Percentiles rank a stretch among this genome's conserved stretches.
These are phyloP conservation scores for Aspergillus sclerotioniger DNA, from an alignment of 495 filamentous ascomycete species.

Conservation along the genomic window DNA sequence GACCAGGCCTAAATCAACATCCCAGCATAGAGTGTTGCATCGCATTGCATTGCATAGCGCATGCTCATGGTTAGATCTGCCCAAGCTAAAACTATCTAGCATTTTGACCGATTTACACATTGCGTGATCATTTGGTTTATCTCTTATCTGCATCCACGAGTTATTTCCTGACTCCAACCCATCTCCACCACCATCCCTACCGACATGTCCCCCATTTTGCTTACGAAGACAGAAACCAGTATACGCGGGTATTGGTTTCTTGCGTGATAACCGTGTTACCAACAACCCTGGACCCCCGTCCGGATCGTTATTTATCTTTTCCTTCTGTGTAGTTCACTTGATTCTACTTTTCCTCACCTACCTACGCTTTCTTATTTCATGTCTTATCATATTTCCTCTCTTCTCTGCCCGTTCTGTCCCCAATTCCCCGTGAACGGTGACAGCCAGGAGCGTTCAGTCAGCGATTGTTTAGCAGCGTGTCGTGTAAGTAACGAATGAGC, in stretches of 20 bases:
- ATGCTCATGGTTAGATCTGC: conserved; percentile 16
- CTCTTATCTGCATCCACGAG: conserved; percentile 8
- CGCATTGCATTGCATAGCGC: conserved; percentile 18
- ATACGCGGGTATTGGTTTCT: conserved; percentile 11
- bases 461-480: conserved; percentile 13
- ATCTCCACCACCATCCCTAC: conserved; percentile 1
- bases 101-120: conserved; percentile 12
- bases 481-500: conserved; percentile 20
- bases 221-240: conserved; percentile 4
- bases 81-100: conserved; percentile 15
- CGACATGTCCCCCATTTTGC: neutral
- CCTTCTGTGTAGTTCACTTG: conserved; percentile 18
- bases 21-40: conserved; percentile 17
- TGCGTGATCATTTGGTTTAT: conserved; percentile 7
- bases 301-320: conserved; percentile 6
- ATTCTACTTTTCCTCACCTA: conserved; percentile 5
- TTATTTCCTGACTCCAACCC: neutral
- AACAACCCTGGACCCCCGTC: neutral
- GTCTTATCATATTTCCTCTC: conserved; percentile 1
- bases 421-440: conserved; percentile 4
- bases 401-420: conserved; percentile 8
- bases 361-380: conserved; percentile 6
- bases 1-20: conserved; percentile 41
- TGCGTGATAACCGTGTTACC: neutral
- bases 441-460: conserved; percentile 18